These are phyloP conservation scores for Cutaneotrichosporon arboriforme DNA, from an alignment of 1,284 basidiomycete genomes.

Conservation along the genomic window DNA sequence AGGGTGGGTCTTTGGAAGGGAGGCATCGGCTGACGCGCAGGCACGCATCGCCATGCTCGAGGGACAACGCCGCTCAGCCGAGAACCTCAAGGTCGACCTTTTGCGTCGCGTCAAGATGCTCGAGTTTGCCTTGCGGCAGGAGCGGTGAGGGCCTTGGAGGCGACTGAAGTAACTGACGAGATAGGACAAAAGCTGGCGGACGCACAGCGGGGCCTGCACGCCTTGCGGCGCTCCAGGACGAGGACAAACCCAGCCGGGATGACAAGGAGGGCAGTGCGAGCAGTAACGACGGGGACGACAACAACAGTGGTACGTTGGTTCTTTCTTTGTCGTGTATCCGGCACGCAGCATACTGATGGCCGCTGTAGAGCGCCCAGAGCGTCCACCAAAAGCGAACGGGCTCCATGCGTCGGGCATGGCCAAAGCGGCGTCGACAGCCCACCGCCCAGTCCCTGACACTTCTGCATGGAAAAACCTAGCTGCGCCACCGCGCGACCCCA, in stretches of 20 bases:
- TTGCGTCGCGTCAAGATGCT: slow-evolving; percentile 98
- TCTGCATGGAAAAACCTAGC: slow-evolving; percentile 59
- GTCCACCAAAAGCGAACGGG: slow-evolving; percentile 27
- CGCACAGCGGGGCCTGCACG: slow-evolving; percentile 35
- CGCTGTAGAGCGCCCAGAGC: slow-evolving; percentile 5
- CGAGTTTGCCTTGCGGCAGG: slow-evolving; percentile 88
- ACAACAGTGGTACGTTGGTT: slow-evolving; percentile 11
- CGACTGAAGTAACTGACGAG: neutral
- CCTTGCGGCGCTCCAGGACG: slow-evolving; percentile 43
- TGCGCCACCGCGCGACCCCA: slow-evolving; percentile 74
- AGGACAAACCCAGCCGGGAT: slow-evolving; percentile 32
- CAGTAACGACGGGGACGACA: slow-evolving; percentile 41
- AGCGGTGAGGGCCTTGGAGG: slow-evolving; percentile 61
- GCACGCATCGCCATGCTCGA: slow-evolving; percentile 96
- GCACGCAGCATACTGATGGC: neutral
- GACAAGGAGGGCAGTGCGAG: slow-evolving; percentile 43
- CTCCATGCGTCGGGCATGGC: slow-evolving; percentile 22
- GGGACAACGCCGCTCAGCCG: slow-evolving; percentile 90
- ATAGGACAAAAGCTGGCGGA: slow-evolving; percentile 58
- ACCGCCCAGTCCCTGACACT: slow-evolving; percentile 24
- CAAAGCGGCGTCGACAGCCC: slow-evolving; percentile 20
- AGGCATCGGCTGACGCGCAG: slow-evolving; percentile 47
- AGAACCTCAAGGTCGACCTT: slow-evolving; percentile 93
- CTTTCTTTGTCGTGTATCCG: no score
- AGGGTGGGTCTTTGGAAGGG: slow-evolving; percentile 59